These are phyloP conservation scores for Hypoxylon lenormandii DNA, from an alignment of 495 filamentous ascomycete species.

Conservation along the genomic window DNA sequence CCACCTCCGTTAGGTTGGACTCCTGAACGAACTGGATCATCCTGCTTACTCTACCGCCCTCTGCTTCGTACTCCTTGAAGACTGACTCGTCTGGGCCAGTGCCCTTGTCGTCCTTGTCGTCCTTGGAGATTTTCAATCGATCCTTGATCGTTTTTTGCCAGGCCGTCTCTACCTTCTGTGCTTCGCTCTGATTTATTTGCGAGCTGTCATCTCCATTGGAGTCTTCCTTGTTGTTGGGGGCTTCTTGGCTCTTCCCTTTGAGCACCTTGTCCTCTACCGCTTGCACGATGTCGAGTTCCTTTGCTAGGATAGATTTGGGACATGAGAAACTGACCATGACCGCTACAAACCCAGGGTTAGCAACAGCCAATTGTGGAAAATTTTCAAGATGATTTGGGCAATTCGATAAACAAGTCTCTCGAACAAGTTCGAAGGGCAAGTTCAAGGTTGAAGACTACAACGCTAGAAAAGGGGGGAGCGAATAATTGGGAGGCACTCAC, in stretches of 20 bases:
- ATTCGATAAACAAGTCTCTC: background rate
- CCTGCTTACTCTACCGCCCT: constrained; percentile 50
- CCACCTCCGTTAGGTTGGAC: constrained; percentile 52
- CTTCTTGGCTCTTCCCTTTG: constrained; percentile 30
- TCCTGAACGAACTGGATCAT: constrained; percentile 61
- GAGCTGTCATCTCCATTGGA: constrained; percentile 16
- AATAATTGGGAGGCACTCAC: constrained; percentile 12
- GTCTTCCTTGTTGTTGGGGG: background rate
- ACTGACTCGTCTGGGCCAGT: constrained; percentile 1
- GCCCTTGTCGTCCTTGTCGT: constrained; percentile 3
- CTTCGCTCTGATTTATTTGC: constrained; percentile 1
- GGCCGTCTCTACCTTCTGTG: background rate
- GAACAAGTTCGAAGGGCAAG: background rate
- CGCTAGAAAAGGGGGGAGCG: too few species aligned
- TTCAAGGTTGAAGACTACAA: background rate
- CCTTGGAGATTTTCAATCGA: background rate
- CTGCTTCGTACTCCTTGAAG: constrained; percentile 40
- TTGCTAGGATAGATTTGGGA: constrained; percentile 49
- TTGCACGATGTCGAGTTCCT: constrained; percentile 55
- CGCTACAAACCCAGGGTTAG: constrained; percentile 8
- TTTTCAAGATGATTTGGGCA: background rate
- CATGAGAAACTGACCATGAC: constrained; percentile 56
- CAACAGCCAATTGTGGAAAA: background rate
- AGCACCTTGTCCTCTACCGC: constrained; percentile 48
- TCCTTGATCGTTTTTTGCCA: constrained; percentile 14